A percentile compares a stretch with the other conserved stretches of the same genome.
phyloP scores from a whole-genome alignment of 2,329 filamentous ascomycete genomes.

The Colletotrichum sp. region DNA sequence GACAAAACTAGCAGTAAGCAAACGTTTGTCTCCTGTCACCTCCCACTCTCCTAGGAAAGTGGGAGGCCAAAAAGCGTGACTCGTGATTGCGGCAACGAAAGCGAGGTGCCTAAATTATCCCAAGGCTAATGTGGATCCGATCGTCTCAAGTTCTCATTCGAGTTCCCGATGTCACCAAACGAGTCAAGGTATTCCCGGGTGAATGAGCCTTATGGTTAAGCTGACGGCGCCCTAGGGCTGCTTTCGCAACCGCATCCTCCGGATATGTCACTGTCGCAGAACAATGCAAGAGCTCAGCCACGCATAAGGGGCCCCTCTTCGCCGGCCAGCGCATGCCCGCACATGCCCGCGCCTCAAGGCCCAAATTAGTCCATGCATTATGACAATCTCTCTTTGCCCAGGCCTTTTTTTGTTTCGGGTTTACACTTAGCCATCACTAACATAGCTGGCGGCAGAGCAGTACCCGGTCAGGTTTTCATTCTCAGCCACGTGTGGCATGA shows the following conservation, averaged over 20 bases:
- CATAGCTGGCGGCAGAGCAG: background rate
- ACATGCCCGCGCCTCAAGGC: background rate
- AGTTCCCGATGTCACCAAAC: background rate
- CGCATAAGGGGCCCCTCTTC: background rate
- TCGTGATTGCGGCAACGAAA: fast-evolving
- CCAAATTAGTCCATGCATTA: background rate
- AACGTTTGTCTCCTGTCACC: background rate
- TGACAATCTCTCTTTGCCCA: background rate
- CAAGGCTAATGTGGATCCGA: background rate
- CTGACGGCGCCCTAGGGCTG: background rate
- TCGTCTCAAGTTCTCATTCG: background rate
- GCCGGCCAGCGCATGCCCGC: background rate
- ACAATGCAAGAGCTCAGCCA: fast-evolving
- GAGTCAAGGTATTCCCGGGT: background rate
- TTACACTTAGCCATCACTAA: background rate
- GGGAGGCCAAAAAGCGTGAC: background rate
- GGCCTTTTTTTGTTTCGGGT: background rate
- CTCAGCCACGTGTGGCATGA: no score
- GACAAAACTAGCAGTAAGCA: background rate
- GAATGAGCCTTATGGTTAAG: background rate
- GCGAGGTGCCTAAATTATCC: background rate
- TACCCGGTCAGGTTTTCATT: background rate
- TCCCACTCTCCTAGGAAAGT: background rate
- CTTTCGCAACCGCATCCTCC: background rate
- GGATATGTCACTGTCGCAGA: background rate